phyloP scores from a whole-genome alignment of 1,139 yeast species.

The Yamadazyma oceani region DNA sequence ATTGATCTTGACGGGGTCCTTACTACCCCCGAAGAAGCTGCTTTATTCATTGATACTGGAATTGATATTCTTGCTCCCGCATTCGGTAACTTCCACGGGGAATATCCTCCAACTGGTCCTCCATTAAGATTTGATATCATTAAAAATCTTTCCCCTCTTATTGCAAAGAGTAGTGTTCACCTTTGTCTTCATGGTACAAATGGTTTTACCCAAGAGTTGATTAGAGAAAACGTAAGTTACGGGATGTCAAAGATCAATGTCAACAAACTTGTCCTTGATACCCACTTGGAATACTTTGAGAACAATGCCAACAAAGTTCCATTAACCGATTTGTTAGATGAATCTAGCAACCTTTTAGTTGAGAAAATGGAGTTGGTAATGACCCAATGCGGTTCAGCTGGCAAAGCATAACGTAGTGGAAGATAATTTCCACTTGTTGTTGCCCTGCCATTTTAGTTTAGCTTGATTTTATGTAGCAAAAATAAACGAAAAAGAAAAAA shows the following conservation, averaged over 20 bases:
- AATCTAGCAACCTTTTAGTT: slow-evolving; percentile 9
- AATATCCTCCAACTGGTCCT: slow-evolving; percentile 11
- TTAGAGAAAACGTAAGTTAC: slow-evolving; percentile 7
- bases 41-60: slow-evolving; percentile 12
- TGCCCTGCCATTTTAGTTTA: too few relatives aligned
- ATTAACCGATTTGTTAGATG: slow-evolving; percentile 12
- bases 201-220: slow-evolving; percentile 13
- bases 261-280: slow-evolving; percentile 13
- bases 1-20: slow-evolving; percentile 13
- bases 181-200: slow-evolving; percentile 15
- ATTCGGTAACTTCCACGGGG: slow-evolving; percentile 15
- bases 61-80: slow-evolving; percentile 14
- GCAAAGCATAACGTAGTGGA: slow-evolving; percentile 5
- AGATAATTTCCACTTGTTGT: too few relatives aligned
- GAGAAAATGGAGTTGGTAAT: slow-evolving; percentile 14
- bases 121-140: slow-evolving; percentile 12
- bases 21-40: slow-evolving; percentile 15
- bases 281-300: slow-evolving; percentile 12
- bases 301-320: slow-evolving; percentile 9
- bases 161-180: slow-evolving; percentile 6
- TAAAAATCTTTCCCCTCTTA: slow-evolving; percentile 9
- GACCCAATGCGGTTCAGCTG: slow-evolving; percentile 12
- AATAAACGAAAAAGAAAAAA: too few relatives aligned
- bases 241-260: slow-evolving; percentile 14
- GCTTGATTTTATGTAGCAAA: too few relatives aligned